Base-by-base conservation (phyloP, 192 early-diverging fungal species). In the Coemansia sp. region DNA sequence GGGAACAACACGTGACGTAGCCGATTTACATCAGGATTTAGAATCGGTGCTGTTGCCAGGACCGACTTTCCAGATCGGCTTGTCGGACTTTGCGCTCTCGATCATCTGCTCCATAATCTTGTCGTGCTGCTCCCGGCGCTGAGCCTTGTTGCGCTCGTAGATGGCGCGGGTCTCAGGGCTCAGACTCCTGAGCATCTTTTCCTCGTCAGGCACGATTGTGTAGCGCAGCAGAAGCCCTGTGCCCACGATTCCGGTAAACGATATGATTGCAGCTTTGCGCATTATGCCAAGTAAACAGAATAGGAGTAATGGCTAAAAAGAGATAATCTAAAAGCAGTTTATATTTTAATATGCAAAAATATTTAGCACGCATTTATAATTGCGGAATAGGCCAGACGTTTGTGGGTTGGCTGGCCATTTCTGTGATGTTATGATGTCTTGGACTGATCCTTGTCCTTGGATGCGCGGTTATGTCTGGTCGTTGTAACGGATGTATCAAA, bases 61-160 rank as follows among this genome's bases (percentile, higher is more conserved):
- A 2, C 64, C 31, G 2, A 57, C 66, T 9, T 71, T 65, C 77
- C 77, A 80, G 62, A 80, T 74, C 14, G 77, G 71, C 58, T 60
- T 66, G 65, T 80, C 77, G 4, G 71, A 70, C 59, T 74, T 73
- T 26, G 77, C 56, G 68, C 63, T 65, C 42, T 80, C 71, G 38
- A 80, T 51, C 48, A 80, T 73, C 77, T 74, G 71, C 42, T 61
- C 57, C 77, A 80, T 80, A 51, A 74, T 65, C 44, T 65, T 65
- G 12, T 74, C 77, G 62, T 80, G 77, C 65, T 66, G 61, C 47
- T 59, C 64, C 15, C 77, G 50, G 55, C 77, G 71, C 57, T 74
- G 62, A 5, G 49, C 60, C 68, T 71, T 74, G 71, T 68, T 74
- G 21, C 66, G 60, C 68, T 74, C 77, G 64, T 71, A 49, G 51